Conservation (phyloP, 768 basidiomycete species). For the Sutorius australiensis region DNA sequence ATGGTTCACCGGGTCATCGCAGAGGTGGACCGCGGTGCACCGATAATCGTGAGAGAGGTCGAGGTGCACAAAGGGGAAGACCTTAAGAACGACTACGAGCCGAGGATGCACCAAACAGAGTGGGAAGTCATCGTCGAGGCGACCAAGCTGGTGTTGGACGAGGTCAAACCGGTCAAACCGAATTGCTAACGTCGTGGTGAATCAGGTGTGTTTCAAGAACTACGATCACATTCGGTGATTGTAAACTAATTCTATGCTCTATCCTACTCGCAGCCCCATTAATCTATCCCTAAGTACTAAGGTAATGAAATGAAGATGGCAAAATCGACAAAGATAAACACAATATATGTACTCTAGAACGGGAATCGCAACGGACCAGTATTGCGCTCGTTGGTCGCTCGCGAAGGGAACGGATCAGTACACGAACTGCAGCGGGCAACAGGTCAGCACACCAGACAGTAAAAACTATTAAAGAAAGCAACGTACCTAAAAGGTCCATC, state of each 20-base stretch:
- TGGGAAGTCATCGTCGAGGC: slow-evolving; percentile 91
- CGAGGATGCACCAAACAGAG: slow-evolving; percentile 75
- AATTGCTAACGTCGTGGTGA: neutral
- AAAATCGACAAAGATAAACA: neutral
- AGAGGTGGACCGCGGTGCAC: slow-evolving; percentile 91
- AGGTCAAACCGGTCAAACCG: slow-evolving; percentile 33
- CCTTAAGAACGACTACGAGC: slow-evolving; percentile 62
- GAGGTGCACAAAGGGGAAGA: slow-evolving; percentile 69
- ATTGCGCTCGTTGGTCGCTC: slow-evolving; percentile 11
- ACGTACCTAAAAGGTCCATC: slow-evolving; percentile 17
- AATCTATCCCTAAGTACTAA: slow-evolving; percentile 14
- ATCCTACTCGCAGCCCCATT: slow-evolving; percentile 13
- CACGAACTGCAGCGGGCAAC: neutral
- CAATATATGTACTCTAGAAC: slow-evolving; percentile 18
- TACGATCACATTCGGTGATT: neutral
- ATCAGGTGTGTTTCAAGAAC: slow-evolving; percentile 8
- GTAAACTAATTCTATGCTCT: slow-evolving; percentile 20
- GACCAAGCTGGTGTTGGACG: slow-evolving; percentile 64
- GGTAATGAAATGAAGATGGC: neutral
- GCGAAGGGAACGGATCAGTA: slow-evolving; percentile 19
- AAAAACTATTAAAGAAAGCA: neutral
- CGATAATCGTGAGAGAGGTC: slow-evolving; percentile 77
- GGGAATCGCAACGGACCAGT: slow-evolving; percentile 25
- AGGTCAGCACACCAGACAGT: neutral
- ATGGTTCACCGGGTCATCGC: slow-evolving; percentile 95